Evolutionary conservation across 2,329 filamentous ascomycete genomes (phyloP).

Genomic region (Paraconiothyrium brasiliense): DNA sequence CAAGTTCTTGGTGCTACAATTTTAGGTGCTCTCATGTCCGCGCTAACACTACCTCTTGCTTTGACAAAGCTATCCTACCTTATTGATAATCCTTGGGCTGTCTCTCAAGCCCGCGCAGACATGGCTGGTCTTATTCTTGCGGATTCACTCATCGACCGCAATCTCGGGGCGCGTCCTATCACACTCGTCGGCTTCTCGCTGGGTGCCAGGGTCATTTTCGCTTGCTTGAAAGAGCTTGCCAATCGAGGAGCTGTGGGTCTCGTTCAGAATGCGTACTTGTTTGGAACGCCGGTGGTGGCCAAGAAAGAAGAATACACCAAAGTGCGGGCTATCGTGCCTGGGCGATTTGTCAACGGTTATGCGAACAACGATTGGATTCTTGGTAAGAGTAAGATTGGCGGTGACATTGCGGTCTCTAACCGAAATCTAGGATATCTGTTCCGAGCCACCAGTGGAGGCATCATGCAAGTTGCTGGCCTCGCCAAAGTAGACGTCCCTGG

Average conservation of each 20-base stretch:
- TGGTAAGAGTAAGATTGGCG: slow-evolving; percentile 53
- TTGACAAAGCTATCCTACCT: slow-evolving; percentile 94
- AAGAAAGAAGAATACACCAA: slow-evolving; percentile 89
- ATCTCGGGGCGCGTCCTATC: slow-evolving; percentile 87
- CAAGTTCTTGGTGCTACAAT: slow-evolving; percentile 93
- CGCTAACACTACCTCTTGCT: slow-evolving; percentile 89
- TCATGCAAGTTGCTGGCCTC: slow-evolving; percentile 86
- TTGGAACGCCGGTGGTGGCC: slow-evolving; percentile 89
- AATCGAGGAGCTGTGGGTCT: slow-evolving; percentile 85
- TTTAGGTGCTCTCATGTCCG: slow-evolving; percentile 88
- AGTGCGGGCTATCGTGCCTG: slow-evolving; percentile 83
- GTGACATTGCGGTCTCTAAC: slow-evolving; percentile 18
- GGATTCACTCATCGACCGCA: slow-evolving; percentile 90
- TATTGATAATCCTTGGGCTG: slow-evolving; percentile 98
- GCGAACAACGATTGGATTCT: slow-evolving; percentile 97
- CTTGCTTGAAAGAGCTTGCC: slow-evolving; percentile 86
- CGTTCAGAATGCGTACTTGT: slow-evolving; percentile 94
- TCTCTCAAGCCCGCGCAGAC: slow-evolving; percentile 91
- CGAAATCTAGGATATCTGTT: slow-evolving; percentile 76
- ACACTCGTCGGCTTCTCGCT: slow-evolving; percentile 96
- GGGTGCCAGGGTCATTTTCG: slow-evolving; percentile 90
- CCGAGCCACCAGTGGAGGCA: slow-evolving; percentile 90
- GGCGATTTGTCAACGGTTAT: slow-evolving; percentile 95
- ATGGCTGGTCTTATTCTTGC: slow-evolving; percentile 90
- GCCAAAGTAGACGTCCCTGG: slow-evolving; percentile 81